Conservation (phyloP, 2,329 filamentous ascomycete genomes). For the Hypomyces perniciosus region DNA sequence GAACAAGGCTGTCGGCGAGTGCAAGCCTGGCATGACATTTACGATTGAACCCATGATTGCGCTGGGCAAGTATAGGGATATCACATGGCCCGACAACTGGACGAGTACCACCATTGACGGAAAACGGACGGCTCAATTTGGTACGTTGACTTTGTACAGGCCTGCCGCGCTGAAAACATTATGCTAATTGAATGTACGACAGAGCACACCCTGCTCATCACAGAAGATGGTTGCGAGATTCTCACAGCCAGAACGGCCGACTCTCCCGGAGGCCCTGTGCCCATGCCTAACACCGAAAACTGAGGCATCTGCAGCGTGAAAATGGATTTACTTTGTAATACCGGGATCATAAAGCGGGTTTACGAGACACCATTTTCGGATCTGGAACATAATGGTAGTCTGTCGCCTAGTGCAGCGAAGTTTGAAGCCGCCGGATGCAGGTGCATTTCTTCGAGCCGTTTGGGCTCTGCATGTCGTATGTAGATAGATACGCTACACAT, state of each 20-base stretch:
- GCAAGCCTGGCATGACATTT: constrained; percentile 96
- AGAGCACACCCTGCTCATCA: constrained; percentile 81
- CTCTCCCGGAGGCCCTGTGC: constrained; percentile 68
- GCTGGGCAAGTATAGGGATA: constrained; percentile 80
- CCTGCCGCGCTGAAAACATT: not conserved
- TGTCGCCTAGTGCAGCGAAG: not conserved
- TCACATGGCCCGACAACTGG: constrained; percentile 99
- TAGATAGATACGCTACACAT: not conserved
- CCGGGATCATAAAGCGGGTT: too few relatives aligned
- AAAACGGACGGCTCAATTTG: constrained; percentile 85
- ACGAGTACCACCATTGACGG: constrained; percentile 92
- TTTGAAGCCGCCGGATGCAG: not conserved
- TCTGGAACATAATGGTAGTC: not conserved
- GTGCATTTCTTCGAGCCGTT: too few relatives aligned
- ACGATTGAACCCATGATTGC: constrained; percentile 99
- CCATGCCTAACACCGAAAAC: constrained; percentile 41
- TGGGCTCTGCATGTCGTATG: not conserved
- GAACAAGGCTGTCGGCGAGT: constrained; percentile 93
- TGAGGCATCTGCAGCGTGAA: not conserved
- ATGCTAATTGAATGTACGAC: constrained; percentile 18
- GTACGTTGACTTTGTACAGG: constrained; percentile 41
- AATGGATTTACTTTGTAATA: not conserved
- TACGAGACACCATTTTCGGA: not conserved
- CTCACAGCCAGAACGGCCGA: constrained; percentile 66
- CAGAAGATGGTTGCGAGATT: constrained; percentile 74